These are phyloP conservation scores for Candida vaughaniae DNA, from an alignment of 805 yeast species.

Conservation along the genomic window DNA sequence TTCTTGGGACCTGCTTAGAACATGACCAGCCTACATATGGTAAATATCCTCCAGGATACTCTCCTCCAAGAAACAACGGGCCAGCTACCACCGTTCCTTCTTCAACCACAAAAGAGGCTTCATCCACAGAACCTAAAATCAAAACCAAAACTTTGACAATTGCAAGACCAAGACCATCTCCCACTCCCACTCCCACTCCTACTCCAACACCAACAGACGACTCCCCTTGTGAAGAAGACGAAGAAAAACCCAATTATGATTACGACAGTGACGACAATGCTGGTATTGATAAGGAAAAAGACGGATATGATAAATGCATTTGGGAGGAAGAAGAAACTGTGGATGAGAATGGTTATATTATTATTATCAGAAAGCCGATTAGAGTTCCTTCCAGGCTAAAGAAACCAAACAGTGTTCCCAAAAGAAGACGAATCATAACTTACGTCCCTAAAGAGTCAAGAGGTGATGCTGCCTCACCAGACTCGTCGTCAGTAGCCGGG, in stretches of 20 bases:
- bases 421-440: slow-evolving; percentile 15
- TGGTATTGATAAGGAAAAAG: slow-evolving; percentile 3
- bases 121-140: neutral
- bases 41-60: slow-evolving; percentile 11
- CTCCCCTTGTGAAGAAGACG: neutral
- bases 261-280: slow-evolving; percentile 4
- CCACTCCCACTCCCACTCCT: slow-evolving; percentile 6
- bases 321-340: slow-evolving; percentile 23
- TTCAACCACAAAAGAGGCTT: neutral
- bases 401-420: slow-evolving; percentile 10
- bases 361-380: slow-evolving; percentile 20
- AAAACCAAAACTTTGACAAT: slow-evolving; percentile 6
- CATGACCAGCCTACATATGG: slow-evolving; percentile 19
- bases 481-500: too few species aligned
- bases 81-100: neutral
- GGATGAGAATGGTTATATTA: slow-evolving; percentile 18
- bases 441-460: slow-evolving; percentile 6
- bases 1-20: slow-evolving; percentile 48
- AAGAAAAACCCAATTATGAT: slow-evolving; percentile 5
- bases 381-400: slow-evolving; percentile 14
- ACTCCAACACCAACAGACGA: slow-evolving; percentile 1
- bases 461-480: too few species aligned
- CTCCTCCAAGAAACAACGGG: too few species aligned
- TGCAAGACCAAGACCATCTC: too few species aligned
- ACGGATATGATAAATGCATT: slow-evolving; percentile 14